Conservation (phyloP, 2,329 filamentous ascomycete genomes). For the Colletotrichum sp. region DNA sequence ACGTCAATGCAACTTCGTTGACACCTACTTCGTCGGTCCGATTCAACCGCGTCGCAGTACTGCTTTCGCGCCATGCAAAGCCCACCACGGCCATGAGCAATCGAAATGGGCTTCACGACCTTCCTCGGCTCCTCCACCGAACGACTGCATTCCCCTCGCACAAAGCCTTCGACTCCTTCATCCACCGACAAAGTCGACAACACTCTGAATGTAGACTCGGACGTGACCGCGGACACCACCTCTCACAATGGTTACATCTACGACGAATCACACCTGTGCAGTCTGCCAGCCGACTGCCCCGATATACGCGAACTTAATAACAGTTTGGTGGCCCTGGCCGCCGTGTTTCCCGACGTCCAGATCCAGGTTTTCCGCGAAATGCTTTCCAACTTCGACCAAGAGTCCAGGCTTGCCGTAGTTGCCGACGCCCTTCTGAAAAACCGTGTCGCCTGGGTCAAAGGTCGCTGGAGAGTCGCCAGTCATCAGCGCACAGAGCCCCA, state of each 20-base stretch:
- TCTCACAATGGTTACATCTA: conserved; percentile 52
- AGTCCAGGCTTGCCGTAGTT: conserved; percentile 78
- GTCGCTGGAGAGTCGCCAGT: conserved; percentile 61
- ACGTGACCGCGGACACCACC: conserved; percentile 32
- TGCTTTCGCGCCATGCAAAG: conserved; percentile 4
- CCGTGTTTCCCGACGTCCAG: conserved; percentile 81
- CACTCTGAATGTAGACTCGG: not conserved
- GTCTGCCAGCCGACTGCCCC: conserved; percentile 55
- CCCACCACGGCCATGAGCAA: conserved; percentile 13
- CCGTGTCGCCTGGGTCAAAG: conserved; percentile 72
- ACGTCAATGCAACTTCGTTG: not conserved
- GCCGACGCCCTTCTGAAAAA: conserved; percentile 80
- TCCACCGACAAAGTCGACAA: not conserved
- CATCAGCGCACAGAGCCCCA: conserved; percentile 34
- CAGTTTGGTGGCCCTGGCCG: conserved; percentile 70
- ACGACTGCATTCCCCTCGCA: not conserved
- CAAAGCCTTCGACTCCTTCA: not conserved
- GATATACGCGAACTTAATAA: conserved; percentile 74
- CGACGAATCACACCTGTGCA: conserved; percentile 59
- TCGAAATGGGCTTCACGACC: conserved; percentile 20
- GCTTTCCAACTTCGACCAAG: conserved; percentile 74
- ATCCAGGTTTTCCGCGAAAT: conserved; percentile 85
- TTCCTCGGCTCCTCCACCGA: conserved; percentile 23
- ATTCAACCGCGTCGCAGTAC: not conserved
- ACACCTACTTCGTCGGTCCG: not conserved